Conservation (phyloP, 345 rosid species). For the Populus tremula region DNA sequence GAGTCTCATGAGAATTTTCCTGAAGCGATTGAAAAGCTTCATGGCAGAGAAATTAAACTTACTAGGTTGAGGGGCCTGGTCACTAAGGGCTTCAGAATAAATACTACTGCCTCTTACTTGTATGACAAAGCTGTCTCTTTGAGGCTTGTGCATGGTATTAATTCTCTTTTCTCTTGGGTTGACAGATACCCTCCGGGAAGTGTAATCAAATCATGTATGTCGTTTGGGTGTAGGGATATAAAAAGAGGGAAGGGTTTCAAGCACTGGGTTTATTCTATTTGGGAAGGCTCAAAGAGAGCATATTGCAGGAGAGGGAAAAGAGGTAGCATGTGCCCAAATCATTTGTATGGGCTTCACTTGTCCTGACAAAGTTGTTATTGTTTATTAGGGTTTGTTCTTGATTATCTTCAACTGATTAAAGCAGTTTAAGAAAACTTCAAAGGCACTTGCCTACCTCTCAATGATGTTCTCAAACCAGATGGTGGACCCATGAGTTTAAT, state of each 20-base stretch:
- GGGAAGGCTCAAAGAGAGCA: conserved; percentile 29
- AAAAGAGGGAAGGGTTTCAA: conserved; percentile 24
- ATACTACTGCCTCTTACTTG: conserved; percentile 31
- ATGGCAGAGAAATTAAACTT: conserved; percentile 46
- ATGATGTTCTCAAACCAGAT: not conserved
- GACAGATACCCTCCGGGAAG: conserved; percentile 43
- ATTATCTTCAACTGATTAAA: conserved; percentile 24
- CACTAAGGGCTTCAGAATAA: not conserved
- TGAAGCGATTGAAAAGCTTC: conserved; percentile 66
- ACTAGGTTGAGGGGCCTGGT: not conserved
- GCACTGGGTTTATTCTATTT: conserved; percentile 36
- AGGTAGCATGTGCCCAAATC: conserved; percentile 65
- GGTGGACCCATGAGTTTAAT: not conserved
- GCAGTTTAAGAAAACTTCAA: not conserved
- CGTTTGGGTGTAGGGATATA: conserved; percentile 35
- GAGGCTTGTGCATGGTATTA: conserved; percentile 30
- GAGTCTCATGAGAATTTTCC: conserved; percentile 65
- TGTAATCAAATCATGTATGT: conserved; percentile 51
- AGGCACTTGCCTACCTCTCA: conserved; percentile 1
- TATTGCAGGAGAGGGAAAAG: conserved; percentile 16
- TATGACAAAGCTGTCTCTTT: conserved; percentile 44
- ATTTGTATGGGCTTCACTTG: conserved; percentile 63
- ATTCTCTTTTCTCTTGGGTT: conserved; percentile 19
- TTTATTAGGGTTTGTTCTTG: conserved; percentile 21
- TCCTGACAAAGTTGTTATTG: conserved; percentile 31